Base-by-base conservation (phyloP, 2,329 filamentous ascomycete genomes). In the Rhynchosporium graminicola region DNA sequence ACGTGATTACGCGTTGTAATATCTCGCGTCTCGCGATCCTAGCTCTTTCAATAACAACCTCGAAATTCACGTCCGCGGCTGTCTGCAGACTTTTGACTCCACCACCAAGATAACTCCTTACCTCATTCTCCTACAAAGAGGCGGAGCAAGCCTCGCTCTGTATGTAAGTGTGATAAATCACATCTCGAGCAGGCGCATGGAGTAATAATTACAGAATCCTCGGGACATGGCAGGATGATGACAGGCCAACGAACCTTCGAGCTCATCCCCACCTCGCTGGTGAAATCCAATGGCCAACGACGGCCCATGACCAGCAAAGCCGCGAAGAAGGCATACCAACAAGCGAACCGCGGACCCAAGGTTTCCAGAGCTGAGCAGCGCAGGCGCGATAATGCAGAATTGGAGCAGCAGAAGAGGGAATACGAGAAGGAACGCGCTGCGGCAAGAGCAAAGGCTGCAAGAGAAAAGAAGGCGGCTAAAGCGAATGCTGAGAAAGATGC, bases 381-480 rank as follows among this genome's bases (percentile, higher is more conserved):
- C 51, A 61, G 63, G 63, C 76, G 76, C 31, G 80, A 82, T 64
- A 74, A 75, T 62, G 76, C 78, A 29, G 71, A 73, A 55, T 62
- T 75, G 64, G 45, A 73, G 36, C 73, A 76, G 52, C 78, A 82
- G 55, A 75, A 72, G 29, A 77, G 76, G 48, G 82, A 86, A 64
- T 82, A 84, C 66, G 82, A 84, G 61, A 70, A 82, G 82, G 69
- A 77, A 80, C 29, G 82, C 82, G 68, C 80, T 78, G 71, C 82
- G 80, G 68, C 76, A 3, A 80, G 80, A 62, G 84, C 84, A 1
- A 78, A 77, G 59, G 71, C 77, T 8, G 78, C 78, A 2, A 74
- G 83, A 29, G 84, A 87, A 45, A 82, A 79, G 74, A 86, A 84
- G 72, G 81, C 79, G 63, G 81, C 79, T 15, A 85, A 81, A 69